Evolutionary conservation across 768 basidiomycete genomes (phyloP), one percentile per base, ranked within the genome.

Genomic region (Macrolepiota dolichaula): DNA sequence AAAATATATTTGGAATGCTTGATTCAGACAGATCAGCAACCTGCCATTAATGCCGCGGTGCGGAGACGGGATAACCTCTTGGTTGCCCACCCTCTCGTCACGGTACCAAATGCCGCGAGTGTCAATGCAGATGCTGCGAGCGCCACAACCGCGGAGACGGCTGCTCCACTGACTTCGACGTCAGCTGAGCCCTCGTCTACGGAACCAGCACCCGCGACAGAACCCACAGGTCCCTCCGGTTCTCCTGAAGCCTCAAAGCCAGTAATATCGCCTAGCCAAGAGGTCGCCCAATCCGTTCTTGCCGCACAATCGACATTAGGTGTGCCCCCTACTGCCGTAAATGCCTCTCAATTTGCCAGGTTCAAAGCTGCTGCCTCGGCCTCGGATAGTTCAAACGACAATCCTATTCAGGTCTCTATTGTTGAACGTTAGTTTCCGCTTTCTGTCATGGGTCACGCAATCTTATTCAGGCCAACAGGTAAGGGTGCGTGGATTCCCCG

Each of bases 331-430:
- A 59, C 66, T 15, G 47, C 73, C 46, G 64, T 67, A 22, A 70
- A 66, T 62, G 49, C 67, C 27, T 62, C 76, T 11, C 77, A 80
- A 25, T 68, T 81, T 55, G 73, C 74, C 47, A 84, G 76, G 59
- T 59, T 82, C 35, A 69, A 61, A 32, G 19, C 49, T 44, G 51
- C 42, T 10, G 37, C 51, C 35, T 57, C 51, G 35, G 58, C 35
- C 24, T 37, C 51, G 32, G 76, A 76, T 11, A 81, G 80, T 25
- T 75, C 77, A 19, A 64, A 69, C 0, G 83, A 83, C 32, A 46
- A 25, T 62, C 94, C 94, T 4, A 86, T 96, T 35, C 83, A 90
- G 51, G 94, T 95, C 40, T 82, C 91, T 25, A 82, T 95, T 64
- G 85, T 86, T 63, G 92, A 94, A 80, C 85, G 93, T 90, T 67